Percentiles rank a stretch among this genome's conserved stretches.
phyloP scores from a whole-genome alignment of 2,329 filamentous ascomycete species.

The Diaporthe vexans region DNA sequence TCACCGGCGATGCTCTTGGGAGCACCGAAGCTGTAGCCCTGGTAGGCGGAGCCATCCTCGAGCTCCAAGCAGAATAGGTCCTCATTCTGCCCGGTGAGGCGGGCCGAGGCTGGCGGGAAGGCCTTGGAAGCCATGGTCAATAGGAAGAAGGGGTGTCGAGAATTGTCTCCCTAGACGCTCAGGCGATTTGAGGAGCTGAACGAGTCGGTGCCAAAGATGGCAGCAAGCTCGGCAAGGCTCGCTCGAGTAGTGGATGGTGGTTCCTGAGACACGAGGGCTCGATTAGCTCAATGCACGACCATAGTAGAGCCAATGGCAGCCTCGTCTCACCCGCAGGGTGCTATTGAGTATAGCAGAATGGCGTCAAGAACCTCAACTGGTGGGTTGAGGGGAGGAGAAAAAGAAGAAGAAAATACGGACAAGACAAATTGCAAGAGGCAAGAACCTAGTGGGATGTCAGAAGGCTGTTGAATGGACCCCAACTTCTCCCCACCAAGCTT shows the following conservation, averaged over 20 bases:
- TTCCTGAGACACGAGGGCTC: conserved; percentile 30
- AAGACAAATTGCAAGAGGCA: not conserved
- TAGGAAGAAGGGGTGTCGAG: conserved; percentile 2
- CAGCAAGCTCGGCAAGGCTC: conserved; percentile 33
- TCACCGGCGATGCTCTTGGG: conserved; percentile 95
- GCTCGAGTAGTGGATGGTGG: conserved; percentile 31
- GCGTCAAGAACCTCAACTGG: conserved; percentile 17
- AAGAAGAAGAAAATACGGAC: not conserved
- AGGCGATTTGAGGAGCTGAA: conserved; percentile 21
- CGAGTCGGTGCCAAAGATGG: conserved; percentile 33
- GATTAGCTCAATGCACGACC: conserved; percentile 36
- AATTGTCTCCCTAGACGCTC: conserved; percentile 19
- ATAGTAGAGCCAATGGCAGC: conserved; percentile 36
- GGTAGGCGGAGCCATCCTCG: conserved; percentile 90
- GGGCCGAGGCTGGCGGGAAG: conserved; percentile 72
- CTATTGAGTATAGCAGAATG: conserved; percentile 13
- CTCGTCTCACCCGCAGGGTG: conserved; percentile 39
- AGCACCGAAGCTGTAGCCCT: conserved; percentile 96
- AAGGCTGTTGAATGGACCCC: not conserved
- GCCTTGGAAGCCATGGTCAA: conserved; percentile 53
- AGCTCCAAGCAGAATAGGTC: conserved; percentile 89
- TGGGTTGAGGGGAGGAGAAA: not conserved
- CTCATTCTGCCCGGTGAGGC: conserved; percentile 68
- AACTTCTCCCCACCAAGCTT: conserved; percentile 1
- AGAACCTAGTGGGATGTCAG: conserved; percentile 6